phyloP scores from a whole-genome alignment of 1,139 yeast genomes.

The Hyphopichia khmerensis region DNA sequence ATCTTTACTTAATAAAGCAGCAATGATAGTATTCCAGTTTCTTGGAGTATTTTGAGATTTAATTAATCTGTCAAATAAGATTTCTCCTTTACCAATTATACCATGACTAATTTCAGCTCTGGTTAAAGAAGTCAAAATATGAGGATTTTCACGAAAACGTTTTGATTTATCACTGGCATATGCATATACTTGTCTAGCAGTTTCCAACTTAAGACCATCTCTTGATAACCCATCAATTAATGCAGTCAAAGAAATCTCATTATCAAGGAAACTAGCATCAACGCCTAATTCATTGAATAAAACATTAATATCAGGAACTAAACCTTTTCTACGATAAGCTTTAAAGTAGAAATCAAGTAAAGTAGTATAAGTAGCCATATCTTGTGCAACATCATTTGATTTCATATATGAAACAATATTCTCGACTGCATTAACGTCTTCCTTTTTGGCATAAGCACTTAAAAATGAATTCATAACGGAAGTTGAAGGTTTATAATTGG shows the following conservation, averaged over 20 bases:
- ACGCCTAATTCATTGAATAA: constrained; percentile 44
- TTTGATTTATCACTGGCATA: constrained; percentile 32
- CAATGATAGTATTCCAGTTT: constrained; percentile 62
- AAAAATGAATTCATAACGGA: constrained; percentile 39
- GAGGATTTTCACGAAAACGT: constrained; percentile 27
- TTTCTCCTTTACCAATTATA: constrained; percentile 45
- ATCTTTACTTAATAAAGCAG: constrained; percentile 40
- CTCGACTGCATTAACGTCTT: constrained; percentile 38
- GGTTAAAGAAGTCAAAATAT: constrained; percentile 57
- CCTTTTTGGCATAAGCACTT: constrained; percentile 26
- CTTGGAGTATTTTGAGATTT: constrained; percentile 34
- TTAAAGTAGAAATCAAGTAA: constrained; percentile 59
- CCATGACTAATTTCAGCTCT: constrained; percentile 57
- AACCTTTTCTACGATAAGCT: constrained; percentile 41
- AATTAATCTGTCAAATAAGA: constrained; percentile 46
- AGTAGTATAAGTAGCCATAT: constrained; percentile 65
- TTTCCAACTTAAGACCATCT: constrained; percentile 43
- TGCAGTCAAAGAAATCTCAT: constrained; percentile 51
- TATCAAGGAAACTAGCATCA: constrained; percentile 41
- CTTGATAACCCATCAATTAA: constrained; percentile 58
- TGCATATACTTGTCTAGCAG: constrained; percentile 54
- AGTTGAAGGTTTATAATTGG: constrained; percentile 31
- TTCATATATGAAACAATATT: constrained; percentile 41
- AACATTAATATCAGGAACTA: constrained; percentile 39
- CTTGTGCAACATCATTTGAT: constrained; percentile 48